Conservation (phyloP, 2,329 filamentous ascomycete genomes). For the Sarocladium brachiariae region DNA sequence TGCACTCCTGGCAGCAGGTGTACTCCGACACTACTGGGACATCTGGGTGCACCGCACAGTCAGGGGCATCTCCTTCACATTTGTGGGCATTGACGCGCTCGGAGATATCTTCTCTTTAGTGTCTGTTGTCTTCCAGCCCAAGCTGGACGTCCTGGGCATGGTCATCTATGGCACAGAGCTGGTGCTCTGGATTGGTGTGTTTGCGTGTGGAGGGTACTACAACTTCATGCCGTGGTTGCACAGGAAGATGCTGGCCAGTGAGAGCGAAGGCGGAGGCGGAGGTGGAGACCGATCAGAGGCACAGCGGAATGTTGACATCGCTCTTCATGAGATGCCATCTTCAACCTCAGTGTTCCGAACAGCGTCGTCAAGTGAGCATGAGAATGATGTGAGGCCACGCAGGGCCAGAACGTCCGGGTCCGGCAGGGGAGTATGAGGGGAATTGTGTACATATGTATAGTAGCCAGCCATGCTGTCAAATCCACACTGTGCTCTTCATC, state of each 20-base stretch:
- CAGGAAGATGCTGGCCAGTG: too few species aligned
- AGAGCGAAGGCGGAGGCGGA: background rate
- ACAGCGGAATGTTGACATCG: conserved; percentile 18
- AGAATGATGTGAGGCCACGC: background rate
- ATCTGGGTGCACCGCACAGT: conserved; percentile 61
- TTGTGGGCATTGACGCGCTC: conserved; percentile 62
- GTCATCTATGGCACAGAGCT: conserved; percentile 63
- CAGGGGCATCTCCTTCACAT: conserved; percentile 64
- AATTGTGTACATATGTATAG: too few species aligned
- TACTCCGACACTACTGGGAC: conserved; percentile 62
- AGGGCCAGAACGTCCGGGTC: background rate
- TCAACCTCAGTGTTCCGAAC: conserved; percentile 60
- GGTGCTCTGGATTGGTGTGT: conserved; percentile 52
- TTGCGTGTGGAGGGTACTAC: conserved; percentile 36
- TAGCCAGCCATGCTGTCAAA: background rate
- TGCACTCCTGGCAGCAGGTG: conserved; percentile 55
- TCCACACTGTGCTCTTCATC: background rate
- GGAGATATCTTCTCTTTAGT: conserved; percentile 62
- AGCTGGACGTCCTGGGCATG: conserved; percentile 54
- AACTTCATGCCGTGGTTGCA: conserved; percentile 53
- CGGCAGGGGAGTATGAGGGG: background rate
- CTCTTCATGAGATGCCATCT: conserved; percentile 44
- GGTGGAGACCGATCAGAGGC: background rate
- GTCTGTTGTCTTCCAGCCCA: conserved; percentile 55
- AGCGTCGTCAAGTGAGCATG: conserved; percentile 18